Percentiles rank a stretch among this genome's conserved stretches.
Evolutionary conservation across 2,329 filamentous ascomycete genomes (phyloP).

Genomic region (Trichoderma pleuroti): DNA sequence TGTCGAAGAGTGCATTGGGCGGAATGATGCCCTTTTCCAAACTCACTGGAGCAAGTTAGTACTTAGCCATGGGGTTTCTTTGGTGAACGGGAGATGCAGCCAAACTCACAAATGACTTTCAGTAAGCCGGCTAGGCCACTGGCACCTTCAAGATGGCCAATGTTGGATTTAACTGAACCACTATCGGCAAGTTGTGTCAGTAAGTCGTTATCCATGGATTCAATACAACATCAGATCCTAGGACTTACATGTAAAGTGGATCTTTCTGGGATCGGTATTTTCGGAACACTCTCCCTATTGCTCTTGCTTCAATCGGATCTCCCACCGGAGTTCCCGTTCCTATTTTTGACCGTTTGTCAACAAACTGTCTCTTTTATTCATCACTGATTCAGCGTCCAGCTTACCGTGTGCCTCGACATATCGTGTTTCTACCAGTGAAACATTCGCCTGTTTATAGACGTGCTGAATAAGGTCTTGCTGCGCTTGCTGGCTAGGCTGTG

Average conservation of each 20-base stretch:
- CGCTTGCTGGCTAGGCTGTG: slow-evolving; percentile 33
- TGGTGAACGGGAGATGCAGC: neutral
- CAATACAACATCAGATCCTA: no score
- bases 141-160: slow-evolving; percentile 22
- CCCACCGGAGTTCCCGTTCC: slow-evolving; percentile 23
- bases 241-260: slow-evolving; percentile 31
- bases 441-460: slow-evolving; percentile 27
- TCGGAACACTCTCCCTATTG: slow-evolving; percentile 17
- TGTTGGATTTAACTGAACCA: slow-evolving; percentile 21
- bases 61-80: neutral
- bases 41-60: neutral
- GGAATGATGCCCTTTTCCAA: slow-evolving; percentile 15
- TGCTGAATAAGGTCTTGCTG: slow-evolving; percentile 33
- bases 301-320: slow-evolving; percentile 19
- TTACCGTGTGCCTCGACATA: slow-evolving; percentile 26
- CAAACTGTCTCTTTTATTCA: neutral
- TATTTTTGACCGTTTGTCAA: neutral
- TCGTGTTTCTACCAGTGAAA: slow-evolving; percentile 23
- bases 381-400: neutral
- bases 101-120: slow-evolving; percentile 8
- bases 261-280: neutral
- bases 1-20: neutral
- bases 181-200: no score
- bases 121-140: slow-evolving; percentile 21
- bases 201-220: no score